Conservation (phyloP, 331 rosid species). For the Telfairia occidentalis region DNA sequence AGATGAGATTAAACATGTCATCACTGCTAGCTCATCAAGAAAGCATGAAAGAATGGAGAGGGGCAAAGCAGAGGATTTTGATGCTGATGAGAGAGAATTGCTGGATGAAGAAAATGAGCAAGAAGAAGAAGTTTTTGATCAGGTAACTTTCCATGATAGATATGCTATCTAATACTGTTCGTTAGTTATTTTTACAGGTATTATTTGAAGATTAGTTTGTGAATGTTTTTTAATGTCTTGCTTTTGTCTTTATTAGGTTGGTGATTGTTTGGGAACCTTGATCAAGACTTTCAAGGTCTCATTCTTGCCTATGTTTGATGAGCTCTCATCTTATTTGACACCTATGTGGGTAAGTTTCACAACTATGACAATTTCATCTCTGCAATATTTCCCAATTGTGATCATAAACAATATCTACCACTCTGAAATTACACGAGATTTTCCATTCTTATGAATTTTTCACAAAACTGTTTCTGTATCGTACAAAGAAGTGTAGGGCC, state of each 20-base stretch:
- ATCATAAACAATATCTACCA: neutral
- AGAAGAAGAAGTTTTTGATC: constrained; percentile 99
- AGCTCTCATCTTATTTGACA: constrained; percentile 79
- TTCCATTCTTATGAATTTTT: neutral
- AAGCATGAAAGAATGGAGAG: constrained; percentile 81
- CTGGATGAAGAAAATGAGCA: constrained; percentile 97
- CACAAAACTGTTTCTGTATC: neutral
- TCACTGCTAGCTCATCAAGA: constrained; percentile 91
- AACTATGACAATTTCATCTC: neutral
- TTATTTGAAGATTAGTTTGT: neutral
- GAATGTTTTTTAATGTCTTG: neutral
- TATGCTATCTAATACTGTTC: neutral
- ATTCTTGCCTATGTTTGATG: constrained; percentile 91
- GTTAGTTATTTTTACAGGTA: neutral
- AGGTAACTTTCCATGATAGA: constrained; percentile 40
- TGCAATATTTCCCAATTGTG: neutral
- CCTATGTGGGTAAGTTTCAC: constrained; percentile 97
- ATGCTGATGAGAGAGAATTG: constrained; percentile 82
- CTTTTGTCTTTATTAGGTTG: constrained; percentile 44
- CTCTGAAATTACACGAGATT: neutral
- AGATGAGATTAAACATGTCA: constrained; percentile 82
- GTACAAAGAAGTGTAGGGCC: neutral
- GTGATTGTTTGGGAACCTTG: constrained; percentile 94
- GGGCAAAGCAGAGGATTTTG: constrained; percentile 91
- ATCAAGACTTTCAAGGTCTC: constrained; percentile 90